Evolutionary conservation across 1,284 basidiomycete genomes (phyloP).

Genomic region (Bjerkandera adusta): DNA sequence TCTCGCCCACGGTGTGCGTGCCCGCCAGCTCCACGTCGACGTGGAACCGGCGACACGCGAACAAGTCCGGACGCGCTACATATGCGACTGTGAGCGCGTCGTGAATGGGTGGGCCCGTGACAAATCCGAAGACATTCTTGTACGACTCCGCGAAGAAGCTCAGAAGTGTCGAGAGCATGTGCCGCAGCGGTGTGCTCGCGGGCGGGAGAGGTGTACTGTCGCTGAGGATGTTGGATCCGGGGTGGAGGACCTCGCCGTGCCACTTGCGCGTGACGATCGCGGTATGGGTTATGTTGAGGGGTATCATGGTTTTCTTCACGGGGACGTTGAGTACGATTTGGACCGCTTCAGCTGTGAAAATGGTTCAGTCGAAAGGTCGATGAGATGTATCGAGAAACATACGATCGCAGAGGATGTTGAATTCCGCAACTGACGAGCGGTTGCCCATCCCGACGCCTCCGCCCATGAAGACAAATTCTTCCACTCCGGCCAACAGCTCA

Average conservation of each 20-base stretch:
- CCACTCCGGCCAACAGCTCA: constrained; percentile 65
- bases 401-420: constrained; percentile 83
- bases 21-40: constrained; percentile 77
- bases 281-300: constrained; percentile 82
- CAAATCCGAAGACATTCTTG: constrained; percentile 68
- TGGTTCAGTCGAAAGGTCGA: not conserved
- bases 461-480: constrained; percentile 87
- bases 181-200: constrained; percentile 57
- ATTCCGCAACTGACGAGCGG: constrained; percentile 70
- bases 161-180: constrained; percentile 72
- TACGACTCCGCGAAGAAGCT: constrained; percentile 71
- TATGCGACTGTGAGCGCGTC: constrained; percentile 80
- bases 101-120: constrained; percentile 77
- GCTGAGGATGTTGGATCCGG: constrained; percentile 20
- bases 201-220: constrained; percentile 31
- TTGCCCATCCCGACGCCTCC: constrained; percentile 84
- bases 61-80: constrained; percentile 61
- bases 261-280: constrained; percentile 64
- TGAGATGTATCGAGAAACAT: constrained; percentile 25
- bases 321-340: constrained; percentile 73
- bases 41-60: constrained; percentile 55
- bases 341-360: constrained; percentile 63
- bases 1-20: constrained; percentile 65
- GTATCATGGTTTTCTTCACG: constrained; percentile 65
- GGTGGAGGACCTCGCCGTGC: constrained; percentile 50